phyloP scores from a whole-genome alignment of 371 early-diverging fungal genomes.

The Apophysomyces trapeziformis region DNA sequence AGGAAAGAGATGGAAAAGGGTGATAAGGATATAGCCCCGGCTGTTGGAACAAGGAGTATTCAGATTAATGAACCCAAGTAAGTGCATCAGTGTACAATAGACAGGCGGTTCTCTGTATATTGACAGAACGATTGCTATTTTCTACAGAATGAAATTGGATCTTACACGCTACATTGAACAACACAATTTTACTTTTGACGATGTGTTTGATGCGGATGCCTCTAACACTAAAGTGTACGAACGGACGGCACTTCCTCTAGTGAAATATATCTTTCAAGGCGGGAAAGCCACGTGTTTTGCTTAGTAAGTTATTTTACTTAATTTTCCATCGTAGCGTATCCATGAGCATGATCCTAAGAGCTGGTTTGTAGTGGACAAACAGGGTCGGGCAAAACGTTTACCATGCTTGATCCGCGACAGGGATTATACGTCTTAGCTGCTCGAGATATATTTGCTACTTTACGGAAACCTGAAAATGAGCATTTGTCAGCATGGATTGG shows the following conservation, averaged over 20 bases:
- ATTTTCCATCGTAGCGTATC: background rate
- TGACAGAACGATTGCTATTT: background rate
- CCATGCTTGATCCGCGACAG: slow-evolving; percentile 87
- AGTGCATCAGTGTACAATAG: slow-evolving; percentile 16
- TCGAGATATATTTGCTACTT: slow-evolving; percentile 81
- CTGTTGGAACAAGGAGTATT: slow-evolving; percentile 66
- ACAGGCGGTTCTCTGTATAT: background rate
- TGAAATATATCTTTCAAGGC: slow-evolving; percentile 89
- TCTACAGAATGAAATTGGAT: slow-evolving; percentile 84
- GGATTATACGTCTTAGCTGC: slow-evolving; percentile 92
- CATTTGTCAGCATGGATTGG: slow-evolving; percentile 81
- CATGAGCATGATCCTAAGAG: background rate
- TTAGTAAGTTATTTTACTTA: slow-evolving; percentile 65
- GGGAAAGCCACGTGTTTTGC: slow-evolving; percentile 98
- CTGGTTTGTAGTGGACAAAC: slow-evolving; percentile 83
- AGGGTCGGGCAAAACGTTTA: slow-evolving; percentile 93
- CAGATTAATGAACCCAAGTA: slow-evolving; percentile 90
- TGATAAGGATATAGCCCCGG: slow-evolving; percentile 85
- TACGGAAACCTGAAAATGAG: slow-evolving; percentile 72
- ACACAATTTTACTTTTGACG: slow-evolving; percentile 95
- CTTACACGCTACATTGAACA: slow-evolving; percentile 94
- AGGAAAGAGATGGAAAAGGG: slow-evolving; percentile 76
- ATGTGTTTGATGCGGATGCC: slow-evolving; percentile 85
- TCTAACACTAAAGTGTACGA: slow-evolving; percentile 87
- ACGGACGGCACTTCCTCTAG: slow-evolving; percentile 87